phyloP scores from a whole-genome alignment of 768 basidiomycete genomes.

The Suillus brevipes region DNA sequence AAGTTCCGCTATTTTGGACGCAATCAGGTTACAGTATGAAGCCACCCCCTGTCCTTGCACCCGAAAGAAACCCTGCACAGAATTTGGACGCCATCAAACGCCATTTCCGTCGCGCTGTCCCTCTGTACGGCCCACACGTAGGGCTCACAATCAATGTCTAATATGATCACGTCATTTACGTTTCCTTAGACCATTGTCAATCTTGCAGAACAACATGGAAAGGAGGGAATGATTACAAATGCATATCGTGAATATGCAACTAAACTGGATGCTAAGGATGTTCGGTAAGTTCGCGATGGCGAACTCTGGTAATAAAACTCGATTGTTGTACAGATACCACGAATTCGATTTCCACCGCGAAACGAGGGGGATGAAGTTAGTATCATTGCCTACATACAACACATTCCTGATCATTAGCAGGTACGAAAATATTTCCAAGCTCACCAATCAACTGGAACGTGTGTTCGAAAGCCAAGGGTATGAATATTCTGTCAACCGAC shows the following conservation, averaged over 20 bases:
- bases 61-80: conserved; percentile 73
- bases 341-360: conserved; percentile 94
- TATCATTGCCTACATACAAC: conserved; percentile 5
- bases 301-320: neutral
- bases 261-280: conserved; percentile 54
- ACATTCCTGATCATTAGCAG: conserved; percentile 35
- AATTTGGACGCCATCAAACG: conserved; percentile 67
- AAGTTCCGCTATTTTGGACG: conserved; percentile 92
- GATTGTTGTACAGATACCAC: conserved; percentile 50
- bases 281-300: conserved; percentile 44
- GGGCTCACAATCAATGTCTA: conserved; percentile 21
- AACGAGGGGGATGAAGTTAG: conserved; percentile 91
- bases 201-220: conserved; percentile 88
- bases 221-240: conserved; percentile 76
- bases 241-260: conserved; percentile 74
- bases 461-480: conserved; percentile 83
- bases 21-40: conserved; percentile 86
- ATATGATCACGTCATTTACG: conserved; percentile 11
- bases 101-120: conserved; percentile 68
- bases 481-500: conserved; percentile 12
- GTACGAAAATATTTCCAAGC: conserved; percentile 87
- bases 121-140: conserved; percentile 79
- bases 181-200: conserved; percentile 72
- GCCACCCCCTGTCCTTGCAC: conserved; percentile 76
- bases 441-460: conserved; percentile 69